Base-by-base conservation (phyloP, 2,329 filamentous ascomycete species). In the Aspergillus amoenus region DNA sequence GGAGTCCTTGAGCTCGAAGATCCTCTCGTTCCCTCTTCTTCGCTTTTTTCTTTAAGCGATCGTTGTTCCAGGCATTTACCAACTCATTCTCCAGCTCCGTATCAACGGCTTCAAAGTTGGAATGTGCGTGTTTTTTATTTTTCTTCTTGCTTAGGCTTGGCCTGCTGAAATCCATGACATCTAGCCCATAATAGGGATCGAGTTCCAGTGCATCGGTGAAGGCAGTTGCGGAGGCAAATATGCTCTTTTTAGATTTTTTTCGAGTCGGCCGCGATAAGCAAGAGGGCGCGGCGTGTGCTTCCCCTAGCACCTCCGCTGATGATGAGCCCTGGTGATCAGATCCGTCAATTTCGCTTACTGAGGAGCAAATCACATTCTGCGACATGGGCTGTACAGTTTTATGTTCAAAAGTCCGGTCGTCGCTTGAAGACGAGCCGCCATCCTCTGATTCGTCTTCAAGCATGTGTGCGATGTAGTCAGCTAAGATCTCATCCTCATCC, bases 131-230 rank as follows among this genome's bases (percentile, higher is more conserved):
- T 13, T 81, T 79, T 43, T 84, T 85, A 71, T 89, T 91, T 62
- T 82, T 78, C 67, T 85, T 88, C 60, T 82, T 85, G 55, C 81
- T 83, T 5, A 92, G 72, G 52, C 86, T 91, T 1, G 87, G 86
- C 24, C 87, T 82, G 15, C 89, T 83, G 75, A 89, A 91, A 67
- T 96, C 90, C 88, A 94, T 93, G 44, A 95, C 79, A 68, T 96
- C 91, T 61, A 96, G 88, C 8, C 86, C 89, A 59, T 88, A 85
- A 59, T 85, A 83, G 2, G 83, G 82, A 62, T 84, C 81, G 60
- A 77, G 73, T n/a, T 86, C 82, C 2, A 86, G 74, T 0, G 80
- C 78, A 67, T 85, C 84, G 3, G 82, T 84, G 64, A 87, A 79
- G 15, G 80, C 76, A 45, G 78, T 78, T 5, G 84, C 84, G 39